Conservation (phyloP, 441 rosid genomes). For the Syzygium syzygioides region DNA sequence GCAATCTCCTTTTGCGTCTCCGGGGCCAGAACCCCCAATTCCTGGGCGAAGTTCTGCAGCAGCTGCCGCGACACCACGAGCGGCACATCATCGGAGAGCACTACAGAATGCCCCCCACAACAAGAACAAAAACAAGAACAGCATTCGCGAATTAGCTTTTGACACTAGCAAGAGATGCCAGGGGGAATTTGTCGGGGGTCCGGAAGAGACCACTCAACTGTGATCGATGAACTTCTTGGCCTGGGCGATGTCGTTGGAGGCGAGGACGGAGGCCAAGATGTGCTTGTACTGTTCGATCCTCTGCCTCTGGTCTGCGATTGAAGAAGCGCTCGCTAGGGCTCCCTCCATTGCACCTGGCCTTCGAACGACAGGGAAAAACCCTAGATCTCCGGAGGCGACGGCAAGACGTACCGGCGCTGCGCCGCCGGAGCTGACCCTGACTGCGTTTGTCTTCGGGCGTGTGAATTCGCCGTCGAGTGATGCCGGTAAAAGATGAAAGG, state of each 20-base stretch:
- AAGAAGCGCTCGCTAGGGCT: conserved; percentile 69
- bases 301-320: conserved; percentile 90
- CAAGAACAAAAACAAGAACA: background rate
- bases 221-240: conserved; percentile 90
- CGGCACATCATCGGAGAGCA: conserved; percentile 93
- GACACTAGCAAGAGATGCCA: background rate
- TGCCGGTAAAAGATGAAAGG: background rate
- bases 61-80: conserved; percentile 96
- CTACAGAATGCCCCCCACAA: conserved; percentile 21
- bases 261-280: conserved; percentile 73
- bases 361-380: background rate
- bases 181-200: background rate
- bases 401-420: background rate
- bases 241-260: conserved; percentile 70
- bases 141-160: background rate
- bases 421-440: background rate
- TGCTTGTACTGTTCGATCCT: conserved; percentile 97
- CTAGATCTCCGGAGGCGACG: background rate
- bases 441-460: background rate
- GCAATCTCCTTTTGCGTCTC: conserved; percentile 93
- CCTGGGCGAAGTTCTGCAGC: conserved; percentile 84
- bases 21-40: conserved; percentile 68
- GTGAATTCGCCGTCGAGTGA: background rate
- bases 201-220: conserved; percentile 27
- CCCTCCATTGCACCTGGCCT: conserved; percentile 46